Conservation (phyloP, 139 green algal species). For the Gonium pectorale region DNA sequence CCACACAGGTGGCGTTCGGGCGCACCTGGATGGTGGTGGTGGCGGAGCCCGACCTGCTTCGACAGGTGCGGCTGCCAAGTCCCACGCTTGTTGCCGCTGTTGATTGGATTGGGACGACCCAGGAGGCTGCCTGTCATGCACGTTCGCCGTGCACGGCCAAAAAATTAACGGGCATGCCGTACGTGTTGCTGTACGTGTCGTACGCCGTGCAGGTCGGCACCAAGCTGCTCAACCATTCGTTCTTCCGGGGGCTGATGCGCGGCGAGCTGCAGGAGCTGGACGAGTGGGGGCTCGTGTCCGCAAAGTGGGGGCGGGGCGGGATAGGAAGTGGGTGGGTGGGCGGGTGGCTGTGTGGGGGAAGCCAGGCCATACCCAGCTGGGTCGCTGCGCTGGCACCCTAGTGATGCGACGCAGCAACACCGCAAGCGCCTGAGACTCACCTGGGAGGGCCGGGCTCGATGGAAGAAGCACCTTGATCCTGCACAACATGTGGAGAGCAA, state of each 20-base stretch:
- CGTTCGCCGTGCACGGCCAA: not conserved
- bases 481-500: too few relatives aligned
- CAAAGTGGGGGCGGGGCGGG: constrained; percentile 21
- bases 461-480: too few relatives aligned
- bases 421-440: too few relatives aligned
- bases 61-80: not conserved
- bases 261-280: constrained; percentile 42
- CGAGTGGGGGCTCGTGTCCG: constrained; percentile 43
- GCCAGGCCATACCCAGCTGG: too few relatives aligned
- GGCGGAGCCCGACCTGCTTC: constrained; percentile 49
- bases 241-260: constrained; percentile 29
- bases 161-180: too few relatives aligned
- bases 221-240: constrained; percentile 41
- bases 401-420: too few relatives aligned
- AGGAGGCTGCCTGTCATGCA: not conserved
- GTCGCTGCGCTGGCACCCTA: too few relatives aligned
- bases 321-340: too few relatives aligned
- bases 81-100: too few relatives aligned
- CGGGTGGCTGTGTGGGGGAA: too few relatives aligned
- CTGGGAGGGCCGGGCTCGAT: too few relatives aligned
- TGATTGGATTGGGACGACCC: not conserved
- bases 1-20: constrained; percentile 46
- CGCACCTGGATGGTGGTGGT: constrained; percentile 46
- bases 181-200: not conserved
- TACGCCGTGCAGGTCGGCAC: not conserved